Evolutionary conservation across 2,329 filamentous ascomycete species (phyloP).

Genomic region (Alternaria rosae): DNA sequence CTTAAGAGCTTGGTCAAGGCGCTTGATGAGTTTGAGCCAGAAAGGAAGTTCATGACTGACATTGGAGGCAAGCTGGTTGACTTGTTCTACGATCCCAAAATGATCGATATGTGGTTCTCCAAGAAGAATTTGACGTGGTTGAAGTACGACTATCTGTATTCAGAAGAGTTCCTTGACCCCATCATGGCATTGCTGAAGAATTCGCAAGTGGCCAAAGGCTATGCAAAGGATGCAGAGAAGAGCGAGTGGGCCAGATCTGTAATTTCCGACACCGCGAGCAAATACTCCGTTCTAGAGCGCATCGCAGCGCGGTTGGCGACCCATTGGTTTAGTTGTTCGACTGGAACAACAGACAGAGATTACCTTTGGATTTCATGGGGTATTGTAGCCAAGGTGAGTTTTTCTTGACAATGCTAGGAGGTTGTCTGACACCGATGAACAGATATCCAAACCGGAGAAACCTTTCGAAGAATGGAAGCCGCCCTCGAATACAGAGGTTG

Average conservation of each 20-base stretch:
- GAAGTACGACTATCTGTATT: conserved; percentile 1
- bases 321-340: conserved; percentile 3
- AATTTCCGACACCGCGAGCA: background rate
- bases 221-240: conserved; percentile 9
- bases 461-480: background rate
- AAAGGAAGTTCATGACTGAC: background rate
- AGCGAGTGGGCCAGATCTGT: conserved; percentile 9
- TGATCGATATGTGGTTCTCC: background rate
- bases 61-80: background rate
- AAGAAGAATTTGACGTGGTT: background rate
- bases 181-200: conserved; percentile 13
- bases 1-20: background rate
- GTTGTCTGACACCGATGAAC: background rate
- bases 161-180: conserved; percentile 7
- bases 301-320: conserved; percentile 1
- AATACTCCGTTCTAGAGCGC: conserved; percentile 6
- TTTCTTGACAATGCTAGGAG: background rate
- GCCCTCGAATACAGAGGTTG: background rate
- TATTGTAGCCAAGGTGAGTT: background rate
- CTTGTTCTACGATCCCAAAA: background rate
- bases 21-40: background rate
- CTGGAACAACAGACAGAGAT: background rate
- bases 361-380: background rate
- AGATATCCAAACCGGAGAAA: background rate
- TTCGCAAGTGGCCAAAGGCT: conserved; percentile 17